Evolutionary conservation across 2,329 filamentous ascomycete species (phyloP).

Genomic region (Phoma herbarum): DNA sequence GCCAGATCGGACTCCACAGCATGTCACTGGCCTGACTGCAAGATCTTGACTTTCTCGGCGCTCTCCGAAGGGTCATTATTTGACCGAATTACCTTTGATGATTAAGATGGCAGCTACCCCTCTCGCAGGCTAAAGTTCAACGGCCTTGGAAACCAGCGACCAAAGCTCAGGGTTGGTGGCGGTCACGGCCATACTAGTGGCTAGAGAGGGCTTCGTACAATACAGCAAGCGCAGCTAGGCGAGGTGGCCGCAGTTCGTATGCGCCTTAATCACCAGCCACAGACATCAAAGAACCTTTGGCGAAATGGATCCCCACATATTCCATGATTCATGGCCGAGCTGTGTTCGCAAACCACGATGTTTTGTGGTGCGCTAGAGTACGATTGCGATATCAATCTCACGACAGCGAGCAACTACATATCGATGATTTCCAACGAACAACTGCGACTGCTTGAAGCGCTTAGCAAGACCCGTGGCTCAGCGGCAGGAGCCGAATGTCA

Average conservation of each 20-base stretch:
- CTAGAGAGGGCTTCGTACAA: conserved; percentile 5
- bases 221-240: neutral
- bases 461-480: conserved; percentile 8
- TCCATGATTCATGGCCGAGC: neutral
- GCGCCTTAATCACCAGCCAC: conserved; percentile 17
- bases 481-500: conserved; percentile 14
- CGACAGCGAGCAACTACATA: neutral
- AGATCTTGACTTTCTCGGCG: neutral
- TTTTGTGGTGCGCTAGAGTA: neutral
- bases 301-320: neutral
- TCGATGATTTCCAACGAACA: neutral
- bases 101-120: neutral
- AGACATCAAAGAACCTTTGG: neutral
- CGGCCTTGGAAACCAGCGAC: neutral
- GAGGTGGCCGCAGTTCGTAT: neutral
- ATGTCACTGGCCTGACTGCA: neutral
- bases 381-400: neutral
- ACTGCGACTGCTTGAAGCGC: neutral
- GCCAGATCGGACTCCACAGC: neutral
- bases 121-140: conserved; percentile 1
- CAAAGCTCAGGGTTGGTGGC: conserved; percentile 1
- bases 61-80: neutral
- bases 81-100: neutral
- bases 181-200: neutral
- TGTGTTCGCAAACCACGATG: neutral